phyloP scores from a whole-genome alignment of 1,284 basidiomycete genomes.

The Puccinia sorghi region DNA sequence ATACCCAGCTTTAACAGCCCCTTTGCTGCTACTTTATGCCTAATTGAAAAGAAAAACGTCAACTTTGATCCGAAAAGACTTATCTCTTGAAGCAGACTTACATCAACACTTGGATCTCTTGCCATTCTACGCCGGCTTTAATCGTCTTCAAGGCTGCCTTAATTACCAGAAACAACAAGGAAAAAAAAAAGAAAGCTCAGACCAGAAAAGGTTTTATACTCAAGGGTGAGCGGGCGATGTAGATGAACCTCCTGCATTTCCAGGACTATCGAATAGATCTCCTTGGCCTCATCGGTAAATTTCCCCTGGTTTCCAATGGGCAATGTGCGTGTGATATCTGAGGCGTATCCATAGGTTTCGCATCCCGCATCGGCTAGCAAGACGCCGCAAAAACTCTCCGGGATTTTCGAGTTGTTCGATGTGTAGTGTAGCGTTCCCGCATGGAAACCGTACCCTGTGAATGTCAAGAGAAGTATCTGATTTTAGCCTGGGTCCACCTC shows the following conservation, averaged over 20 bases:
- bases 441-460: slow-evolving; percentile 20
- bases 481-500: too few relatives aligned
- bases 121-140: slow-evolving; percentile 33
- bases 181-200: slow-evolving; percentile 1
- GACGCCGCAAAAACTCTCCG: slow-evolving; percentile 11
- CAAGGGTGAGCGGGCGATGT: too few relatives aligned
- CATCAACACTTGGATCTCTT: slow-evolving; percentile 40
- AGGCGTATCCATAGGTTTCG: slow-evolving; percentile 77
- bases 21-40: slow-evolving; percentile 42
- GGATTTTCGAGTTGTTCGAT: slow-evolving; percentile 2
- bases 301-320: slow-evolving; percentile 63
- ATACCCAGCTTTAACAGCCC: slow-evolving; percentile 34
- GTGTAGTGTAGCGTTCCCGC: slow-evolving; percentile 40
- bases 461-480: too few relatives aligned
- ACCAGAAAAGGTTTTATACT: not conserved
- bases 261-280: slow-evolving; percentile 31
- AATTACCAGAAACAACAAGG: not conserved
- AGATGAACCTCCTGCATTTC: slow-evolving; percentile 33
- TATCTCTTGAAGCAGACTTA: too few relatives aligned
- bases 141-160: slow-evolving; percentile 29
- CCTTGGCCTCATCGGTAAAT: slow-evolving; percentile 23
- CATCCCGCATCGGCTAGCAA: slow-evolving; percentile 56
- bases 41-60: too few relatives aligned
- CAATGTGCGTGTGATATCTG: slow-evolving; percentile 93
- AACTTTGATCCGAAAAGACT: too few relatives aligned